These are phyloP conservation scores for Candida adriatica DNA, from an alignment of 805 yeast genomes.

Conservation along the genomic window DNA sequence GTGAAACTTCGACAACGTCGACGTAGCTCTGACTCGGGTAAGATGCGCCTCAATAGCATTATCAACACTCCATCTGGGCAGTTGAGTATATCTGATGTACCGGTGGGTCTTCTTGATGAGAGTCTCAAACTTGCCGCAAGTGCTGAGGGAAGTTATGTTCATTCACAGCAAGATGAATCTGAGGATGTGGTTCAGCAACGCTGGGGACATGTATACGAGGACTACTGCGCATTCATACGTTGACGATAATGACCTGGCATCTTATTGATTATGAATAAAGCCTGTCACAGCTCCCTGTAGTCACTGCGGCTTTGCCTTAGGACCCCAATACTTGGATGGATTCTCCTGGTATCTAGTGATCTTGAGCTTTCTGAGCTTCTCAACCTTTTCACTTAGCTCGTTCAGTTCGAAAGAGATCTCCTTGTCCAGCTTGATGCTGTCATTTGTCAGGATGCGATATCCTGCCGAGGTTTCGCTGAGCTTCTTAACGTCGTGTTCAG, in stretches of 20 bases:
- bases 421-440: slow-evolving; percentile 26
- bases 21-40: slow-evolving; percentile 3
- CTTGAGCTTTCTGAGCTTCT: slow-evolving; percentile 62
- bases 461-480: slow-evolving; percentile 47
- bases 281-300: too few species aligned
- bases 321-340: slow-evolving; percentile 97
- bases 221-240: slow-evolving; percentile 4
- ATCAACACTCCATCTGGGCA: slow-evolving; percentile 4
- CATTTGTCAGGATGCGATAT: slow-evolving; percentile 45
- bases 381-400: slow-evolving; percentile 49
- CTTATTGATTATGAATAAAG: too few species aligned
- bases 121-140: slow-evolving; percentile 4
- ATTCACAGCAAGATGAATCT: too few species aligned
- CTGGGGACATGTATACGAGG: slow-evolving; percentile 4
- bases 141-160: slow-evolving; percentile 1
- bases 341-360: slow-evolving; percentile 86
- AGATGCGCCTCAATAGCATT: slow-evolving; percentile 8
- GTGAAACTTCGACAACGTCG: slow-evolving; percentile 1
- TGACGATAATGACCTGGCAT: too few species aligned
- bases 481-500: slow-evolving; percentile 26
- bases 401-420: slow-evolving; percentile 55
- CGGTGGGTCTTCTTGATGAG: slow-evolving; percentile 2
- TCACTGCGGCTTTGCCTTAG: slow-evolving; percentile 66
- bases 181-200: not conserved
- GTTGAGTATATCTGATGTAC: slow-evolving; percentile 1